Conservation (phyloP, 345 rosid species). For the Camelina hispida region DNA sequence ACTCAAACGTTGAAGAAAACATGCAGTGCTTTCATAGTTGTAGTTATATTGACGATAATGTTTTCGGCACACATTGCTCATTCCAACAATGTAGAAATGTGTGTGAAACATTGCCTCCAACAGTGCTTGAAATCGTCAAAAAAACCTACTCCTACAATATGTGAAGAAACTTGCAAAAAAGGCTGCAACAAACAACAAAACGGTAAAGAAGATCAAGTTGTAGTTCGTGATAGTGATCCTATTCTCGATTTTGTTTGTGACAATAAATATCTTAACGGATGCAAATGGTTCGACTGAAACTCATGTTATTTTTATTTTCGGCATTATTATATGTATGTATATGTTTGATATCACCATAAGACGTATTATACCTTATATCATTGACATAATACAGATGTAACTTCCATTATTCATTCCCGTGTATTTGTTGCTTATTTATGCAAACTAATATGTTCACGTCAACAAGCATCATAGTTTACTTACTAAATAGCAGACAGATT, state of each 20-base stretch:
- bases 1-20: background rate
- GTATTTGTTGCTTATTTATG: too few relatives aligned
- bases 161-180: background rate
- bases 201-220: too few relatives aligned
- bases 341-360: background rate
- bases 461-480: too few relatives aligned
- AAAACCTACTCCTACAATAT: background rate
- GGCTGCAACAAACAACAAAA: background rate
- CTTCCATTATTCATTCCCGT: too few relatives aligned
- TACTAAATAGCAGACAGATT: too few relatives aligned
- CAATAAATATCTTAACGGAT: too few relatives aligned
- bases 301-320: background rate
- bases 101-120: slow-evolving; percentile 12
- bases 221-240: too few relatives aligned
- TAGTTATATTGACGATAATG: background rate
- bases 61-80: slow-evolving; percentile 8
- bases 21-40: background rate
- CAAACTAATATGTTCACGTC: too few relatives aligned
- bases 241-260: too few relatives aligned
- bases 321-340: background rate
- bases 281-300: background rate
- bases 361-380: background rate
- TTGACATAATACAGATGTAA: too few relatives aligned
- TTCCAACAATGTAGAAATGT: background rate
- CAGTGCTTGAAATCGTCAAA: background rate